These are phyloP conservation scores for Beauveria pseudobassiana DNA, from an alignment of 2,329 filamentous ascomycete genomes.

Conservation along the genomic window DNA sequence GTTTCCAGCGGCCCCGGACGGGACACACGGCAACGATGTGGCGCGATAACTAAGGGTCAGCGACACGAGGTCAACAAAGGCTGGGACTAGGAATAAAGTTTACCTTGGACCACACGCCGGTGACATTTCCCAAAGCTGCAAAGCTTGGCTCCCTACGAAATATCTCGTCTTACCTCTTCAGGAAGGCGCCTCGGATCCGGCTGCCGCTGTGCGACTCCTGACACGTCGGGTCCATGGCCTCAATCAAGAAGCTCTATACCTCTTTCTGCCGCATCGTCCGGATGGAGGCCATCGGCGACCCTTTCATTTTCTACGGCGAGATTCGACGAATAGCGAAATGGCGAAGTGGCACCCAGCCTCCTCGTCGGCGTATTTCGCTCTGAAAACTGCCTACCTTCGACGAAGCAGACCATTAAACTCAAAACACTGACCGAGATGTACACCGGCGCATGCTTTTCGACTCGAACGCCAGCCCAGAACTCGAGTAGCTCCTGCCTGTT, in stretches of 20 bases:
- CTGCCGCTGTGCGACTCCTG: background rate
- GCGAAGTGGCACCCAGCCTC: background rate
- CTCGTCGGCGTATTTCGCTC: background rate
- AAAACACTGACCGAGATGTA: background rate
- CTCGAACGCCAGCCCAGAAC: background rate
- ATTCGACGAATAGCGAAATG: background rate
- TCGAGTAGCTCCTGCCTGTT: background rate
- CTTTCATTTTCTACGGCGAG: background rate
- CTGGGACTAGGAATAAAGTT: background rate
- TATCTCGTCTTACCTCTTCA: background rate
- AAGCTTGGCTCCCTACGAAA: background rate
- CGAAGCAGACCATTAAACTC: background rate
- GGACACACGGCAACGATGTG: background rate
- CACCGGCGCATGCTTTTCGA: background rate
- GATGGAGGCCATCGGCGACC: background rate
- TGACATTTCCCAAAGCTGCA: constrained; percentile 1
- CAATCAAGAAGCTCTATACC: background rate
- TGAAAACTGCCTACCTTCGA: background rate
- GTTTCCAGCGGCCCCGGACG: too few species aligned
- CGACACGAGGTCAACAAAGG: background rate
- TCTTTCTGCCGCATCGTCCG: background rate
- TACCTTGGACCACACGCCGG: background rate
- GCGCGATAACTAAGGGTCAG: background rate
- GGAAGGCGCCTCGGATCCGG: constrained; percentile 3
- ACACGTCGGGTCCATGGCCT: background rate